Evolutionary conservation across 257 asterid species (phyloP).

Genomic region (Fraxinus anomala): DNA sequence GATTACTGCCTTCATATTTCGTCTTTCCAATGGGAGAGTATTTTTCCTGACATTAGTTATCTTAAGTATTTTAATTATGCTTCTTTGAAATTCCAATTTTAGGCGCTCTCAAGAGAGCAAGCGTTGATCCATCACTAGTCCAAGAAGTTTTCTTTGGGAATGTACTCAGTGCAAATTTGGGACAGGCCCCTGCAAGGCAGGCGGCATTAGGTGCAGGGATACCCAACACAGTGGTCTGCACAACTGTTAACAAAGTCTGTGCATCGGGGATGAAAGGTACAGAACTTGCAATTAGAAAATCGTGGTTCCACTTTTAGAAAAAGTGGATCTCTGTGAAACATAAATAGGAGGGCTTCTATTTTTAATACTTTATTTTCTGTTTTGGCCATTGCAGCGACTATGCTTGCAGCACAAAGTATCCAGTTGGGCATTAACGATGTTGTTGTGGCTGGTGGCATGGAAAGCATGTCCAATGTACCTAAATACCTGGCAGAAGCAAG

Average conservation of each 20-base stretch:
- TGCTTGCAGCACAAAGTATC: constrained; percentile 92
- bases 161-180: constrained; percentile 96
- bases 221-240: constrained; percentile 80
- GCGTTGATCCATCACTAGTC: constrained; percentile 82
- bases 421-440: constrained; percentile 92
- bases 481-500: constrained; percentile 95
- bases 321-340: not conserved
- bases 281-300: constrained; percentile 16
- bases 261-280: constrained; percentile 99
- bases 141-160: constrained; percentile 94
- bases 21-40: constrained; percentile 3
- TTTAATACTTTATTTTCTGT: constrained; percentile 14
- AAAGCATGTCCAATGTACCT: constrained; percentile 96
- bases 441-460: constrained; percentile 99
- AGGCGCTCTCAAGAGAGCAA: constrained; percentile 95
- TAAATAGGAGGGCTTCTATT: constrained; percentile 2
- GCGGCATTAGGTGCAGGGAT: constrained; percentile 98
- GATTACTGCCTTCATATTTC: constrained; percentile 24
- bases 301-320: not conserved
- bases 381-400: constrained; percentile 64
- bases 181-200: constrained; percentile 99
- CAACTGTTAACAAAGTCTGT: constrained; percentile 94
- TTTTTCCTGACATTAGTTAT: not conserved
- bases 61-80: not conserved
- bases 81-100: constrained; percentile 27